Conservation (phyloP, 768 basidiomycete species). For the Lentinula aciculospora region DNA sequence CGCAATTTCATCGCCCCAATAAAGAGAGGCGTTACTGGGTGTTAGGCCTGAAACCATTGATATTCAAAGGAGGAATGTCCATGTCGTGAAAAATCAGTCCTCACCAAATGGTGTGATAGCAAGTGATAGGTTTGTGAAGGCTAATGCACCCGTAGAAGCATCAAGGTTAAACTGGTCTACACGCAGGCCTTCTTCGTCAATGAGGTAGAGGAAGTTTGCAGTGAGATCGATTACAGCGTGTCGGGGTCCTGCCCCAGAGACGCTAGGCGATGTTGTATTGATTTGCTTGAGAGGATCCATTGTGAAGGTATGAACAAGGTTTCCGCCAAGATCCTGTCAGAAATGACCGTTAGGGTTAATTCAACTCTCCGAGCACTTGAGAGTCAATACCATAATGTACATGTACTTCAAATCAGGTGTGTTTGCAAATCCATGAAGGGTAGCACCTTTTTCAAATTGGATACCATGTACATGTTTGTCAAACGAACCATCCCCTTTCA, state of each 20-base stretch:
- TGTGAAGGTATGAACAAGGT: constrained; percentile 14
- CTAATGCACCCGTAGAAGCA: constrained; percentile 8
- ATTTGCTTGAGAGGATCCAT: constrained; percentile 9
- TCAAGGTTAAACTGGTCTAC: constrained; percentile 16
- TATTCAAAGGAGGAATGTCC: no score
- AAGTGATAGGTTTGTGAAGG: constrained; percentile 11
- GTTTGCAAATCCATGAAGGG: constrained; percentile 17
- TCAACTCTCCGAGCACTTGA: neutral
- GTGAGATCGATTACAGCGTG: constrained; percentile 11
- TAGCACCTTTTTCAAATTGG: constrained; percentile 11
- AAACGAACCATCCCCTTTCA: constrained; percentile 12
- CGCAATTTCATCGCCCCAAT: constrained; percentile 18
- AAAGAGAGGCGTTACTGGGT: constrained; percentile 14
- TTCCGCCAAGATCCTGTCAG: constrained; percentile 14
- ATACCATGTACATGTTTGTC: constrained; percentile 10
- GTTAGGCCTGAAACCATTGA: constrained; percentile 8
- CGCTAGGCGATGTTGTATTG: constrained; percentile 4
- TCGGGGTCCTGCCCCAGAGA: constrained; percentile 13
- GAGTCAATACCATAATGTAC: constrained; percentile 12
- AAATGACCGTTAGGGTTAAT: neutral
- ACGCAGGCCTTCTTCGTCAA: constrained; percentile 17
- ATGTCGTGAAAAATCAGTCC: neutral
- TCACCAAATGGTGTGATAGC: constrained; percentile 16
- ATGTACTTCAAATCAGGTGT: constrained; percentile 15
- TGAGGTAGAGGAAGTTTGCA: constrained; percentile 14